These are phyloP conservation scores for Lipomyces yamadae DNA, from an alignment of 805 yeast genomes.

Conservation along the genomic window DNA sequence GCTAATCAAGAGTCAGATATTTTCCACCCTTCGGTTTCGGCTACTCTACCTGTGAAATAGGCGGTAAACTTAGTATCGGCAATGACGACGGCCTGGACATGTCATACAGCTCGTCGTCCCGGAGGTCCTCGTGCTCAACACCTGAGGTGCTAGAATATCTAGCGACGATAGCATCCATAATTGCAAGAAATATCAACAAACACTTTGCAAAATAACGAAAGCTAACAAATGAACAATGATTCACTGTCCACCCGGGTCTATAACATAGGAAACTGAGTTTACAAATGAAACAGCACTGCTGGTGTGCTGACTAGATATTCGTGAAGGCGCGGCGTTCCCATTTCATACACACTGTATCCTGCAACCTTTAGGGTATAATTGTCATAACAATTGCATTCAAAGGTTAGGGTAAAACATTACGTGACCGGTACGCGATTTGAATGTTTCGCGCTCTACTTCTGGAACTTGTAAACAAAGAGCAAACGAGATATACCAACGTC, in stretches of 20 bases:
- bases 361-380: too few species aligned
- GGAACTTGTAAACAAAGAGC: not conserved
- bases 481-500: not conserved
- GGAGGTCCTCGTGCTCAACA: conserved; percentile 24
- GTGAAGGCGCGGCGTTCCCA: too few species aligned
- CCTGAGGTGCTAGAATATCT: conserved; percentile 35
- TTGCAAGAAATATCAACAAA: not conserved
- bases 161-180: conserved; percentile 45
- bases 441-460: too few species aligned
- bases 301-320: too few species aligned
- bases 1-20: conserved; percentile 50
- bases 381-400: too few species aligned
- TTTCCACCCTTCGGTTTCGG: not conserved
- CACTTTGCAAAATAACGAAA: not conserved
- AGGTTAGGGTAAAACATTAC: too few species aligned
- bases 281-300: too few species aligned
- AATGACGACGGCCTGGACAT: conserved; percentile 21
- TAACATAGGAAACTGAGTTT: too few species aligned
- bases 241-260: too few species aligned
- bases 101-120: conserved; percentile 33
- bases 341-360: too few species aligned
- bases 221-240: not conserved
- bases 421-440: too few species aligned
- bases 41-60: conserved; percentile 41
- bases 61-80: conserved; percentile 42